Evolutionary conservation across 2,329 filamentous ascomycete species (phyloP).

Genomic region (Trichoderma koningii): DNA sequence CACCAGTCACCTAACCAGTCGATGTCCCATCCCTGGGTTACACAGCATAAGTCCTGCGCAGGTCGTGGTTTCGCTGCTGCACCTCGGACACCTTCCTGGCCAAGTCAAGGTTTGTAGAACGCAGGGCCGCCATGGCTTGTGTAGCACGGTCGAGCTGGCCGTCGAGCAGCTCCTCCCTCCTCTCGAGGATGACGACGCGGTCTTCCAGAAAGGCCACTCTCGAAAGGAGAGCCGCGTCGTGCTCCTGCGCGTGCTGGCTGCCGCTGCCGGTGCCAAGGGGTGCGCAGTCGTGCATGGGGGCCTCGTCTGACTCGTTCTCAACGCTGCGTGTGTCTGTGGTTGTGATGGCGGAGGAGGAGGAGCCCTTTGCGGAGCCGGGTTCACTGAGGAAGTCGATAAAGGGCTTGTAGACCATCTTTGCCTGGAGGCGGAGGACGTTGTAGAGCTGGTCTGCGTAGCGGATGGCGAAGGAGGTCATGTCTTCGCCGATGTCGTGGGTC

Average conservation of each 20-base stretch:
- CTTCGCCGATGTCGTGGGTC: conserved; percentile 13
- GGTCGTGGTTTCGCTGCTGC: conserved; percentile 24
- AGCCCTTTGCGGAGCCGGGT: background rate
- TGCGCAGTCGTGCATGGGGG: background rate
- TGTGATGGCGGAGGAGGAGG: background rate
- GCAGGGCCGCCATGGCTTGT: conserved; percentile 11
- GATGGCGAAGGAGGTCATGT: conserved; percentile 11
- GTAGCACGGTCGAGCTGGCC: conserved; percentile 8
- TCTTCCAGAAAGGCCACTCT: conserved; percentile 24
- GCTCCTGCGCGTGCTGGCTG: conserved; percentile 1
- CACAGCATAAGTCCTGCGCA: conserved; percentile 11
- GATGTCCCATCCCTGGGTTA: background rate
- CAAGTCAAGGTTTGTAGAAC: conserved; percentile 18
- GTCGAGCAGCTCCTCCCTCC: conserved; percentile 13
- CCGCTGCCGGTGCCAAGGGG: background rate
- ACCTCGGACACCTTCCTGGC: conserved; percentile 25
- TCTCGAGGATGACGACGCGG: conserved; percentile 19
- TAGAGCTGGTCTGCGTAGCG: conserved; percentile 21
- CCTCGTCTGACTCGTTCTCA: background rate
- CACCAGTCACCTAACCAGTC: background rate
- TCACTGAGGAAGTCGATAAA: conserved; percentile 21
- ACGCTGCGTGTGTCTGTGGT: too few relatives aligned
- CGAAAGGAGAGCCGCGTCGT: conserved; percentile 7
- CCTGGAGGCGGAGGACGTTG: conserved; percentile 18
- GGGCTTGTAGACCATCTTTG: conserved; percentile 18